phyloP scores from a whole-genome alignment of 345 rosid genomes.

The Cardamine chenopodiifolia region DNA sequence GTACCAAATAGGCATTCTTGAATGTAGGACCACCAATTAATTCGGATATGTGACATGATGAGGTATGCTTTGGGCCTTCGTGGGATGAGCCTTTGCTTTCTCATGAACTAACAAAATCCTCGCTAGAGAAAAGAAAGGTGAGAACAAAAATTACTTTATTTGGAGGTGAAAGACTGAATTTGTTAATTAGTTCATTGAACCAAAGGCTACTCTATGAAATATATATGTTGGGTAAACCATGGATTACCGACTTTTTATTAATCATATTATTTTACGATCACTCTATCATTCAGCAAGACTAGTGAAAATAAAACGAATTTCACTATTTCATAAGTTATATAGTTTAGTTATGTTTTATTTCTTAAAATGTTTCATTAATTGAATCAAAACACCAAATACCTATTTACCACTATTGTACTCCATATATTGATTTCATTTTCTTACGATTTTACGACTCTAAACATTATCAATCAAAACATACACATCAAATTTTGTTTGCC shows the following conservation, averaged over 20 bases:
- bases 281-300: not conserved
- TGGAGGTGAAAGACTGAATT: not conserved
- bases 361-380: not conserved
- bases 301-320: not conserved
- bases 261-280: not conserved
- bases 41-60: not conserved
- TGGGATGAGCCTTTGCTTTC: constrained; percentile 19
- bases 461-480: not conserved
- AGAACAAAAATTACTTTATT: not conserved
- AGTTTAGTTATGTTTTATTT: not conserved
- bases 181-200: not conserved
- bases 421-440: not conserved
- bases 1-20: not conserved
- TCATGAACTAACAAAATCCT: not conserved
- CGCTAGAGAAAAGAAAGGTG: not conserved
- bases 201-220: not conserved
- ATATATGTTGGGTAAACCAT: not conserved
- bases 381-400: not conserved
- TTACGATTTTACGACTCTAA: not conserved
- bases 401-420: not conserved
- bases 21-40: not conserved
- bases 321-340: not conserved
- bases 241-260: not conserved
- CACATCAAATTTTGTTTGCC: not conserved
- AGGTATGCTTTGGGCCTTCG: constrained; percentile 17